Conservation (phyloP, 805 yeast genomes). For the Candida corydali region DNA sequence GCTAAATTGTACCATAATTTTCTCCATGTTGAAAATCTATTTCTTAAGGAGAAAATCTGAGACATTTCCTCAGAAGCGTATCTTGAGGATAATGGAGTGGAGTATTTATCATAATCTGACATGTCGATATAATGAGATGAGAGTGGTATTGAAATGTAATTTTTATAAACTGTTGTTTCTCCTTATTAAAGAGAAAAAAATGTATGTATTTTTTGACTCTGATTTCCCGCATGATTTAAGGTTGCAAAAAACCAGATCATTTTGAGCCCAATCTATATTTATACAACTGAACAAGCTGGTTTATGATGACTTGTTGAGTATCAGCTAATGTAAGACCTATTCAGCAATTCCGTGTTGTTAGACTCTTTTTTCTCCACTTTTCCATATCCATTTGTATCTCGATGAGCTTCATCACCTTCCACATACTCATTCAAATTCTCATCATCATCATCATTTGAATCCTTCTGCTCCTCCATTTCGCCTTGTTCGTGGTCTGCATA, state of each 20-base stretch:
- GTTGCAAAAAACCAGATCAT: too few species aligned
- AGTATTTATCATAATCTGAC: slow-evolving; percentile 58
- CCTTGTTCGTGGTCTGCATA: slow-evolving; percentile 28
- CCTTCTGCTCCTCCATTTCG: slow-evolving; percentile 1
- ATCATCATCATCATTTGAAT: slow-evolving; percentile 1
- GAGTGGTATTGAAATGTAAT: too few species aligned
- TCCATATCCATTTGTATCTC: too few species aligned
- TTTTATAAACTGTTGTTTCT: too few species aligned
- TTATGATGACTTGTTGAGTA: too few species aligned
- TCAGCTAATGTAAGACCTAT: slow-evolving; percentile 1
- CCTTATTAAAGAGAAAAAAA: too few species aligned
- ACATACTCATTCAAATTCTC: too few species aligned
- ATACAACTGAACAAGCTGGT: too few species aligned
- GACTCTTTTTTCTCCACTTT: slow-evolving; percentile 6
- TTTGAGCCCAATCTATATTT: too few species aligned
- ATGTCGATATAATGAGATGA: too few species aligned
- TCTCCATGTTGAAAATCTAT: slow-evolving; percentile 97
- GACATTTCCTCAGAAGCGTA: slow-evolving; percentile 99
- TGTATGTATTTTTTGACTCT: too few species aligned
- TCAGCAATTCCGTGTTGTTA: slow-evolving; percentile 2
- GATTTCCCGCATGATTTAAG: too few species aligned
- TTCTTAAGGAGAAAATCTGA: slow-evolving; percentile 82
- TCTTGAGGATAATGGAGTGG: slow-evolving; percentile 93
- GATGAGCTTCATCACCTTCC: slow-evolving; percentile 21
- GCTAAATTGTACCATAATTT: slow-evolving; percentile 94